Conservation (phyloP, 176 grass and related monocot genomes). For the Zoysia japonica region DNA sequence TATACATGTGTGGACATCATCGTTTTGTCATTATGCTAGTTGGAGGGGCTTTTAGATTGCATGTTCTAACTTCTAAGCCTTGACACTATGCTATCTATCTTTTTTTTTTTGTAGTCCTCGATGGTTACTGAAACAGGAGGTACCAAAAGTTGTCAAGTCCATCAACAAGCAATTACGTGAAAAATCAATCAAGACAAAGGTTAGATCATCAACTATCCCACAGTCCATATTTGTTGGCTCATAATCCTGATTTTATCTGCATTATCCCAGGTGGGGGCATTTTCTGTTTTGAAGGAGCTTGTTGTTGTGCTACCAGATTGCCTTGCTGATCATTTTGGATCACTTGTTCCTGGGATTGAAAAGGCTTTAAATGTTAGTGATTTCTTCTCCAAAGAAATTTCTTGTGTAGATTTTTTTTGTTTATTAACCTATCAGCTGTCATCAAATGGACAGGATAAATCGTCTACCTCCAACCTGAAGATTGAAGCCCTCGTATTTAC, state of each 20-base stretch:
- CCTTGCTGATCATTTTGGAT: slow-evolving; percentile 94
- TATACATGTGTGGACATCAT: not conserved
- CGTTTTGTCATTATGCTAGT: slow-evolving; percentile 1
- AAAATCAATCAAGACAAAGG: slow-evolving; percentile 99
- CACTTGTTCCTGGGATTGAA: slow-evolving; percentile 95
- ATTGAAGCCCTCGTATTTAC: slow-evolving; percentile 97
- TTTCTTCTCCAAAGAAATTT: not conserved
- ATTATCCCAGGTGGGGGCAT: slow-evolving; percentile 75
- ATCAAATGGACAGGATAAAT: slow-evolving; percentile 80
- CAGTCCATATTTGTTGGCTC: slow-evolving; percentile 18
- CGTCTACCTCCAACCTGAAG: slow-evolving; percentile 95
- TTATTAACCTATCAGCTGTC: not conserved
- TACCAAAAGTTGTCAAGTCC: slow-evolving; percentile 88
- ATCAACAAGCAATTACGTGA: slow-evolving; percentile 94
- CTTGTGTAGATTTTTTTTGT: not conserved
- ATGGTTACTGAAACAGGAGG: slow-evolving; percentile 98
- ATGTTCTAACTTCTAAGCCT: not conserved
- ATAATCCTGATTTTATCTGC: slow-evolving; percentile 8
- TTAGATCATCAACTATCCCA: slow-evolving; percentile 39
- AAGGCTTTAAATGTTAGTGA: slow-evolving; percentile 95
- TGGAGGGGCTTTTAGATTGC: not conserved
- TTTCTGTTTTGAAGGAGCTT: slow-evolving; percentile 95
- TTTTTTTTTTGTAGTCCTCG: slow-evolving; percentile 66
- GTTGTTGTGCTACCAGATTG: slow-evolving; percentile 91
- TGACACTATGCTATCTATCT: not conserved